A percentile compares a stretch with the other conserved stretches of the same genome.
These are phyloP conservation scores for Harringtonia aguacate DNA, from an alignment of 2,329 filamentous ascomycete genomes.

Conservation along the genomic window DNA sequence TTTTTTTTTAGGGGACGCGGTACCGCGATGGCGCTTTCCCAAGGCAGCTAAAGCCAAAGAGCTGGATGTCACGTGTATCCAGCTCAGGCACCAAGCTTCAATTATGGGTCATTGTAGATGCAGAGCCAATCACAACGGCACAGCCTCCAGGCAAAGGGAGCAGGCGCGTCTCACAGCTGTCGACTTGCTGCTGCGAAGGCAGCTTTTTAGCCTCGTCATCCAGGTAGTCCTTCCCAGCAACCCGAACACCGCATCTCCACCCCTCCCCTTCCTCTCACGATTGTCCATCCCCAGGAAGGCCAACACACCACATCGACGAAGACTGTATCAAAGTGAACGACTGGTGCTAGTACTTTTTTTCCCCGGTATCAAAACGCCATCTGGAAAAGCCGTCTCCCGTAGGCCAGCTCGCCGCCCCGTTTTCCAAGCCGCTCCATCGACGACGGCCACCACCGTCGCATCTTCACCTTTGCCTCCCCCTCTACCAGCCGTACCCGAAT, in stretches of 20 bases:
- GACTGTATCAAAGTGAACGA: too few species aligned
- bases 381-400: too few species aligned
- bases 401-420: too few species aligned
- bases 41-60: not conserved
- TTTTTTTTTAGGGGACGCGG: conserved; percentile 5
- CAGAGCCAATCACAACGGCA: conserved; percentile 3
- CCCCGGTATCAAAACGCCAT: not conserved
- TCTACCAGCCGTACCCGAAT: not conserved
- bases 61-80: not conserved
- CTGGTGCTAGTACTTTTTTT: too few species aligned
- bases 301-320: not conserved
- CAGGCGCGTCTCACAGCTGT: conserved; percentile 4
- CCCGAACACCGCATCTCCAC: not conserved
- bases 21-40: conserved; percentile 2
- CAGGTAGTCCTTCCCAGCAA: not conserved
- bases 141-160: conserved; percentile 3
- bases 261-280: not conserved
- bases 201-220: conserved; percentile 45
- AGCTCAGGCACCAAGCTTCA: not conserved
- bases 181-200: conserved; percentile 24
- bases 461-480: not conserved
- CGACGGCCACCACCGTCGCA: not conserved
- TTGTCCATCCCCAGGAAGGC: not conserved
- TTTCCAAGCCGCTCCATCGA: not conserved
- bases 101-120: not conserved